phyloP scores from a whole-genome alignment of 2,329 filamentous ascomycete genomes.

The Mycosphaerelloides madeirae region DNA sequence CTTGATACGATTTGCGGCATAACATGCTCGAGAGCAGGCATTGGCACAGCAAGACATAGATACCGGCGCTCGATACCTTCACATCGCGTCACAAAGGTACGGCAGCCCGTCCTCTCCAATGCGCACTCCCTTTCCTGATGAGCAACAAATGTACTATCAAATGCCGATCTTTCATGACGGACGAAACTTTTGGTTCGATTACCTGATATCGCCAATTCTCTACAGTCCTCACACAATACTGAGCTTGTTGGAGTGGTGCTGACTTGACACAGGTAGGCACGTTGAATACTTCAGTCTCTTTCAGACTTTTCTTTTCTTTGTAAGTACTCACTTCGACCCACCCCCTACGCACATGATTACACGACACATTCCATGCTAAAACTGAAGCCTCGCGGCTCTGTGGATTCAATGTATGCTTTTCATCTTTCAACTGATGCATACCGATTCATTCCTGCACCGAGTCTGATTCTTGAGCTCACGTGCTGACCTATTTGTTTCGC shows the following conservation, averaged over 20 bases:
- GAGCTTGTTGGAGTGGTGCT: constrained; percentile 7
- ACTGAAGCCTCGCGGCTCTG: constrained; percentile 57
- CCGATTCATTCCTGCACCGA: no score
- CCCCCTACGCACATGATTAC: constrained; percentile 54
- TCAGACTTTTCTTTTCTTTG: constrained; percentile 6
- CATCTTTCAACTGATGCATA: constrained; percentile 84
- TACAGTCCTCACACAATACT: constrained; percentile 1
- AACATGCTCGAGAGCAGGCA: no score
- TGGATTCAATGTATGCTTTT: constrained; percentile 68
- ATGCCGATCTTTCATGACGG: constrained; percentile 44
- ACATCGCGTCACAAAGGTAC: not conserved
- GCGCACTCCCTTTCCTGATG: constrained; percentile 35
- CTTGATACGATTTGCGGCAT: no score
- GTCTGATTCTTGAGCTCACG: not conserved
- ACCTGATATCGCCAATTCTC: constrained; percentile 33
- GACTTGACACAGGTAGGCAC: constrained; percentile 23
- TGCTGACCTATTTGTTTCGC: not conserved
- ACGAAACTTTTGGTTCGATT: constrained; percentile 46
- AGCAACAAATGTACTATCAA: constrained; percentile 47
- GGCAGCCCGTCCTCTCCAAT: not conserved
- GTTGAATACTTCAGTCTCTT: constrained; percentile 17
- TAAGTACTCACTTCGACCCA: constrained; percentile 23
- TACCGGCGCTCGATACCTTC: no score
- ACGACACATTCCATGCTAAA: constrained; percentile 71
- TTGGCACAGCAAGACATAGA: no score